phyloP scores from a whole-genome alignment of 2,329 filamentous ascomycete species.

The Fusarium devonianum region DNA sequence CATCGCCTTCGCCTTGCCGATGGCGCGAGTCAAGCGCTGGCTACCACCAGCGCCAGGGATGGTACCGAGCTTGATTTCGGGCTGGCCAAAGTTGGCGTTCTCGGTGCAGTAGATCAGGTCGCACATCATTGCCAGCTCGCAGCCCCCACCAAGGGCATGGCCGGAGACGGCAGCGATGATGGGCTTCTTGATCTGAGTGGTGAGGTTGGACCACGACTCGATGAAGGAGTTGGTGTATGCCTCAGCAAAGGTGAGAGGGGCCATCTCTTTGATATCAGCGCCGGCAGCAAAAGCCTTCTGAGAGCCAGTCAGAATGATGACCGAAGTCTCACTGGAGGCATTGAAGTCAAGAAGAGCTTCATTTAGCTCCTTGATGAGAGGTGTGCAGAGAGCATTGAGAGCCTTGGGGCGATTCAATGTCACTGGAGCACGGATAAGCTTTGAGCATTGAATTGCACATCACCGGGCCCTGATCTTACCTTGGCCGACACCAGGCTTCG shows the following conservation, averaged over 20 bases:
- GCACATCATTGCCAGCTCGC: conserved; percentile 97
- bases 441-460: background rate
- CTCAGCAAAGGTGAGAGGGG: conserved; percentile 83
- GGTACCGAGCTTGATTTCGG: conserved; percentile 93
- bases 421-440: conserved; percentile 60
- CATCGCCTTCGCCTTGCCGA: conserved; percentile 89
- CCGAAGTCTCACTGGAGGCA: conserved; percentile 70
- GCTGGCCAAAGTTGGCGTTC: conserved; percentile 90
- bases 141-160: conserved; percentile 92
- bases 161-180: conserved; percentile 94
- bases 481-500: conserved; percentile 88
- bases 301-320: conserved; percentile 87
- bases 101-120: conserved; percentile 92
- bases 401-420: conserved; percentile 94
- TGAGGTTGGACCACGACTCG: conserved; percentile 88
- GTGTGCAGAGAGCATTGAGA: conserved; percentile 90
- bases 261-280: conserved; percentile 99
- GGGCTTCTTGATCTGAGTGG: conserved; percentile 87
- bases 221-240: conserved; percentile 94
- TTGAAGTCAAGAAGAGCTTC: conserved; percentile 76
- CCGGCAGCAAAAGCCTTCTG: conserved; percentile 92
- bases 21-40: conserved; percentile 82
- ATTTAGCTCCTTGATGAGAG: conserved; percentile 90
- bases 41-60: conserved; percentile 92
- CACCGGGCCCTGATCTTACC: conserved; percentile 59